These are phyloP conservation scores for Teunomyces pallodes DNA, from an alignment of 805 yeast genomes.

Conservation along the genomic window DNA sequence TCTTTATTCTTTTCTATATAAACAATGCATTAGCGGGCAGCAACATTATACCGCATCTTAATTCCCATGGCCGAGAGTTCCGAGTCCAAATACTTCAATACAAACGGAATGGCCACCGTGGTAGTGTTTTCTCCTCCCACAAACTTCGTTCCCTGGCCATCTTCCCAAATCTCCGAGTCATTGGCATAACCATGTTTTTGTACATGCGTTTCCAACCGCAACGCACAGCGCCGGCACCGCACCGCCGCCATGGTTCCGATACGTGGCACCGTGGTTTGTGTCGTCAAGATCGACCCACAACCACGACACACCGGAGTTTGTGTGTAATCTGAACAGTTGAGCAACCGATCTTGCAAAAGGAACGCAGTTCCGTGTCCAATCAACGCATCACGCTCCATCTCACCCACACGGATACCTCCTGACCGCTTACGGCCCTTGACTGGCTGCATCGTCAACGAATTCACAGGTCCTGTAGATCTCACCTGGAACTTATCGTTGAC, in stretches of 20 bases:
- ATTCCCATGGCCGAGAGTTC: constrained; percentile 98
- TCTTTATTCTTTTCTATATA: background rate
- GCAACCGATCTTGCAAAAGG: constrained; percentile 88
- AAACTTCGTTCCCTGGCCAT: constrained; percentile 89
- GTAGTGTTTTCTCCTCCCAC: constrained; percentile 94
- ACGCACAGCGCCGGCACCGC: constrained; percentile 91
- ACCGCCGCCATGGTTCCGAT: constrained; percentile 76
- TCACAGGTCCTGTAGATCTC: constrained; percentile 97
- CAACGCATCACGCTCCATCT: constrained; percentile 98
- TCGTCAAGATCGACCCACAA: constrained; percentile 89
- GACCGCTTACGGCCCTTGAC: constrained; percentile 98
- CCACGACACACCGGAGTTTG: constrained; percentile 86
- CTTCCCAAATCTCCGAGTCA: constrained; percentile 90
- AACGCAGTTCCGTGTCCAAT: constrained; percentile 98
- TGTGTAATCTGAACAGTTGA: constrained; percentile 94
- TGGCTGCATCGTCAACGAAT: constrained; percentile 97
- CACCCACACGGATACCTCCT: constrained; percentile 99
- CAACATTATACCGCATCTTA: constrained; percentile 83
- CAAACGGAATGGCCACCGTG: constrained; percentile 95
- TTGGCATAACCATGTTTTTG: constrained; percentile 49
- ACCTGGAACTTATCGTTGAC: constrained; percentile 99
- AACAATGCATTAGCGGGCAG: constrained; percentile 2
- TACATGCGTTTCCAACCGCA: constrained; percentile 57
- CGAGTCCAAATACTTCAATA: constrained; percentile 88
- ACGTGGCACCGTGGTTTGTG: constrained; percentile 88